Evolutionary conservation across 345 rosid genomes (phyloP).

Genomic region (Gossypium turneri): DNA sequence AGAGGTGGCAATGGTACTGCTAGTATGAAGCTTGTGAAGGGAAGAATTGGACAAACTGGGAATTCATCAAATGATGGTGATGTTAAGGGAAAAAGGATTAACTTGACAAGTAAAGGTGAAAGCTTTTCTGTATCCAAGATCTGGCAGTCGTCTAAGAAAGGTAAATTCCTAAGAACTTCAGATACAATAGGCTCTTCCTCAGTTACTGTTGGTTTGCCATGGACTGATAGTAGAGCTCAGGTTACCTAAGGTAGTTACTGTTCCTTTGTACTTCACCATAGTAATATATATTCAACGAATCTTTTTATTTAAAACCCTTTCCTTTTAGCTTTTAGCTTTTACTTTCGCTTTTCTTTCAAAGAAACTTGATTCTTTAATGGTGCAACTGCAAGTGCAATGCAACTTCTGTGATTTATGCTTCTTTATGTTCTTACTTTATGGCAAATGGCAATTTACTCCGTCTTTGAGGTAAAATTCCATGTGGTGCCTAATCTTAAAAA

Average conservation of each 20-base stretch:
- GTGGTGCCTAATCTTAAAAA: not conserved
- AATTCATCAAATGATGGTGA: conserved; percentile 40
- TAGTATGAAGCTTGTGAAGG: conserved; percentile 32
- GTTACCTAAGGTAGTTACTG: conserved; percentile 37
- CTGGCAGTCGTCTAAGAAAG: conserved; percentile 84
- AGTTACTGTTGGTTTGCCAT: conserved; percentile 30
- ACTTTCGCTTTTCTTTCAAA: conserved; percentile 16
- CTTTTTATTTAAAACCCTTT: conserved; percentile 19
- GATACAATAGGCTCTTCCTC: conserved; percentile 33
- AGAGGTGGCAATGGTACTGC: conserved; percentile 24
- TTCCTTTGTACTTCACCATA: conserved; percentile 20
- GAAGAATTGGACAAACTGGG: conserved; percentile 33
- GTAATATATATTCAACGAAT: conserved; percentile 14
- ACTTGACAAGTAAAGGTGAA: conserved; percentile 71
- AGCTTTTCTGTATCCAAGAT: conserved; percentile 92
- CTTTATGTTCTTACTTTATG: conserved; percentile 8
- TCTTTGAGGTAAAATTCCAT: not conserved
- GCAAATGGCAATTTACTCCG: not conserved
- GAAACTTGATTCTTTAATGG: conserved; percentile 11
- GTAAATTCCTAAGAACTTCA: conserved; percentile 39
- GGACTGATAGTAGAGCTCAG: conserved; percentile 34
- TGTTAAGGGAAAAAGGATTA: conserved; percentile 71
- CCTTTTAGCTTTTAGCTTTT: conserved; percentile 13
- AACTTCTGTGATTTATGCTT: not conserved
- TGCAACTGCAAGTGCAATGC: not conserved